Percentiles rank a stretch among this genome's conserved stretches.
Conservation (phyloP, 768 basidiomycete genomes). For the Obba rivulosa region DNA sequence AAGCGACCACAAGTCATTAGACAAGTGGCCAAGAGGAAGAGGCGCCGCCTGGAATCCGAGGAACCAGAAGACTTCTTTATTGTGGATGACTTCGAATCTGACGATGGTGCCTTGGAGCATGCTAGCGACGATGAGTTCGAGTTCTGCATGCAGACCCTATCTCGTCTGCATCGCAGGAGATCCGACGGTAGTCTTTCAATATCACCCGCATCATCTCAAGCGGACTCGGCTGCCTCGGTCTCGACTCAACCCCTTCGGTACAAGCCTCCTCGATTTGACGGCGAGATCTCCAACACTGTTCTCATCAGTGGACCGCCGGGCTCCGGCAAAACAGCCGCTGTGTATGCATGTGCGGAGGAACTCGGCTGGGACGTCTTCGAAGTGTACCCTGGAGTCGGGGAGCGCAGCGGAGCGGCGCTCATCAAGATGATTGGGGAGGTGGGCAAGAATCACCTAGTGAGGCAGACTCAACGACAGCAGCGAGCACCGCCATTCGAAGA, state of each 20-base stretch:
- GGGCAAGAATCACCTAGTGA: conserved; percentile 73
- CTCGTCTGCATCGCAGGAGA: neutral
- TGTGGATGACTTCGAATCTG: conserved; percentile 27
- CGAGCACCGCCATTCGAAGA: conserved; percentile 1
- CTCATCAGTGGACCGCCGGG: conserved; percentile 80
- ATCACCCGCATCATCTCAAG: neutral
- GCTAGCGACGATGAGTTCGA: neutral
- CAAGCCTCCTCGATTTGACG: conserved; percentile 27
- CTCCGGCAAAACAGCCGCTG: conserved; percentile 85
- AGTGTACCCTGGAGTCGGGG: conserved; percentile 94
- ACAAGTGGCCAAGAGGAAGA: conserved; percentile 43
- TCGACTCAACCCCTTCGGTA: neutral
- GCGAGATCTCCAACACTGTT: conserved; percentile 77
- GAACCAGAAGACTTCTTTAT: conserved; percentile 57
- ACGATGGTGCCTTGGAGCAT: conserved; percentile 3
- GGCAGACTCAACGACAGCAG: conserved; percentile 15
- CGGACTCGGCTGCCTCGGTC: neutral
- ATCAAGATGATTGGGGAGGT: conserved; percentile 85
- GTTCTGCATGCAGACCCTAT: neutral
- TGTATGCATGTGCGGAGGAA: conserved; percentile 92
- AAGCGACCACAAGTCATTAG: conserved; percentile 62
- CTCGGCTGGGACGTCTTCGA: conserved; percentile 96
- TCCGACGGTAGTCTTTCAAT: neutral
- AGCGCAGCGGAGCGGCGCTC: conserved; percentile 73
- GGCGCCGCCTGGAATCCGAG: conserved; percentile 42